Evolutionary conservation across 148 eudicot genomes (phyloP).

Genomic region (Fagopyrum homotropicum): DNA sequence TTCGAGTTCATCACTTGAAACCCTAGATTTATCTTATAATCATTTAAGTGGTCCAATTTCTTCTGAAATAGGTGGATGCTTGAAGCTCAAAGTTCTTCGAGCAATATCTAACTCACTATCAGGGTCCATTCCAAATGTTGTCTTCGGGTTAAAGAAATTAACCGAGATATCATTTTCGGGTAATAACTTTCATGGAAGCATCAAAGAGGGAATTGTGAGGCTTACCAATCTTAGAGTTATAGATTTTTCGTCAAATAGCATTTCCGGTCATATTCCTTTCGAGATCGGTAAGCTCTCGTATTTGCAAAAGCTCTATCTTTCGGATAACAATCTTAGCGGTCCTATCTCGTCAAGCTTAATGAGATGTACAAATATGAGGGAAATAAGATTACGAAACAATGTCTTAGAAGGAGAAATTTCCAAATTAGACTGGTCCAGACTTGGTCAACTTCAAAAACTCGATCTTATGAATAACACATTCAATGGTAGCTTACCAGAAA

Average conservation of each 20-base stretch:
- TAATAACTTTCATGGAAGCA: too few relatives aligned
- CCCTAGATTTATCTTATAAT: not conserved
- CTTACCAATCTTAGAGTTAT: too few relatives aligned
- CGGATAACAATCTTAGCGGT: conserved; percentile 49
- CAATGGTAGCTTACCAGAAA: too few relatives aligned
- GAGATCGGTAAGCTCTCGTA: too few relatives aligned
- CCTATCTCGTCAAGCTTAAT: conserved; percentile 52
- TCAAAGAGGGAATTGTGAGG: too few relatives aligned
- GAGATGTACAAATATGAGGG: conserved; percentile 51
- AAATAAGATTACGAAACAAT: conserved; percentile 60
- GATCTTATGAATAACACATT: too few relatives aligned
- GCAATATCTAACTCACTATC: not conserved
- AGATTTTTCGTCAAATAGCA: too few relatives aligned
- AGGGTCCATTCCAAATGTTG: not conserved
- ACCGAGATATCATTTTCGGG: not conserved
- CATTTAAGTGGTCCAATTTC: not conserved
- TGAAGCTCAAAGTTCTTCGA: not conserved
- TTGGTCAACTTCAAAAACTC: conserved; percentile 36
- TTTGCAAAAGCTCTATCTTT: too few relatives aligned
- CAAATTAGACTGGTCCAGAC: conserved; percentile 53
- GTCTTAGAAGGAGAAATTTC: conserved; percentile 51
- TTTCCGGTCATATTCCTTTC: too few relatives aligned
- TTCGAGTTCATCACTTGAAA: not conserved
- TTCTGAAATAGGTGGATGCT: not conserved
- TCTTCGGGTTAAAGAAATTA: not conserved